These are phyloP conservation scores for Fistulinella prunicolor DNA, from an alignment of 768 basidiomycete genomes.

Conservation along the genomic window DNA sequence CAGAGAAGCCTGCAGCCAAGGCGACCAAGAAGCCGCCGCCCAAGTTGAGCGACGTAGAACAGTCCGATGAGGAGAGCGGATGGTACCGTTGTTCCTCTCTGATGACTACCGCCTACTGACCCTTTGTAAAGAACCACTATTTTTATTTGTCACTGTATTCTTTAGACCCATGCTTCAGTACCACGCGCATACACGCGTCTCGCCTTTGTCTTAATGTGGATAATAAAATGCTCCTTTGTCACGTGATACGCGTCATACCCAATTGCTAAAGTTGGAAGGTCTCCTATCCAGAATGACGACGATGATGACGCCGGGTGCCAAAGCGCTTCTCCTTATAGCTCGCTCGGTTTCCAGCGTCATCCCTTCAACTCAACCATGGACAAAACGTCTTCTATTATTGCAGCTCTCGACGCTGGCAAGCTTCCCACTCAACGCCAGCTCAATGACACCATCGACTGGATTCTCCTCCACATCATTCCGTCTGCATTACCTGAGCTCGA, in stretches of 20 bases:
- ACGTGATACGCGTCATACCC: constrained; percentile 18
- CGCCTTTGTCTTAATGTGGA: no score
- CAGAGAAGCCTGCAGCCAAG: constrained; percentile 6
- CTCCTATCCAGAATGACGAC: constrained; percentile 22
- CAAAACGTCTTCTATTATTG: constrained; percentile 56
- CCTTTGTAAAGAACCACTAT: neutral
- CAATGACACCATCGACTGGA: constrained; percentile 51
- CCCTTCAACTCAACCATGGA: constrained; percentile 47
- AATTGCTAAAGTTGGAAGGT: neutral
- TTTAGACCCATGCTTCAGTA: neutral
- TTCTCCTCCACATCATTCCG: constrained; percentile 46
- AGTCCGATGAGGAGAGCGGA: constrained; percentile 22
- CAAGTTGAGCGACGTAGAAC: constrained; percentile 23
- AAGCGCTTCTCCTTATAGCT: no score
- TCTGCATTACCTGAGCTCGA: constrained; percentile 37
- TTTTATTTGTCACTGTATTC: constrained; percentile 14
- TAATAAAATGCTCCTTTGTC: neutral
- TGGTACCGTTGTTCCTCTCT: constrained; percentile 8
- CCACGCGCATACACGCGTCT: no score
- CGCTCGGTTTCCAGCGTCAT: no score
- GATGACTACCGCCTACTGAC: neutral
- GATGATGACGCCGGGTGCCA: constrained; percentile 1
- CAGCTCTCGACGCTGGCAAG: constrained; percentile 70
- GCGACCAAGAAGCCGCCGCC: constrained; percentile 14
- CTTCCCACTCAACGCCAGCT: constrained; percentile 62